Evolutionary conservation across 1,139 yeast species (phyloP).

Genomic region (Pichia cactophila): DNA sequence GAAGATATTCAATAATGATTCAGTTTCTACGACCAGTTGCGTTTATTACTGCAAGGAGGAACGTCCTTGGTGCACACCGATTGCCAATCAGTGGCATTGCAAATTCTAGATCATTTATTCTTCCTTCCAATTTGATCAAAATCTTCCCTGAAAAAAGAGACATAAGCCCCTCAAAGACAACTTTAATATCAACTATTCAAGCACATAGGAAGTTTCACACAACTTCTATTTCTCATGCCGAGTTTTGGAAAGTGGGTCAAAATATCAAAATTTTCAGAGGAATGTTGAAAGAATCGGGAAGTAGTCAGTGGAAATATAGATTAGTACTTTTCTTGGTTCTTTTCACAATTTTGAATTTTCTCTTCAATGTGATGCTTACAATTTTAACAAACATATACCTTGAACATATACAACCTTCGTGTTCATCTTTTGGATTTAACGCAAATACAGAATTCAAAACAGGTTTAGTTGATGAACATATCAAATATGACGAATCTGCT

Average conservation of each 20-base stretch:
- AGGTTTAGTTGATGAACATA: slow-evolving; percentile 27
- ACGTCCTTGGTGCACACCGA: not conserved
- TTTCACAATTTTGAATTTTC: slow-evolving; percentile 24
- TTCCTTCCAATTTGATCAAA: not conserved
- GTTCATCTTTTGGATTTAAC: slow-evolving; percentile 25
- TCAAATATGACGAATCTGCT: slow-evolving; percentile 20
- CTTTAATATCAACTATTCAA: not conserved
- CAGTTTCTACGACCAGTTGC: not conserved
- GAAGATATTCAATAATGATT: not conserved
- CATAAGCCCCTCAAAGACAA: not conserved
- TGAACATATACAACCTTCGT: slow-evolving; percentile 21
- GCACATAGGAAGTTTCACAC: slow-evolving; percentile 4
- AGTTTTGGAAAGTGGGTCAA: slow-evolving; percentile 27
- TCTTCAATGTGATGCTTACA: slow-evolving; percentile 28
- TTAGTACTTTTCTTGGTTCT: slow-evolving; percentile 23
- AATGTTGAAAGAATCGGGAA: slow-evolving; percentile 25
- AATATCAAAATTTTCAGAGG: slow-evolving; percentile 22
- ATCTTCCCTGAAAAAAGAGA: too few relatives aligned
- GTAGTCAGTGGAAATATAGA: slow-evolving; percentile 23
- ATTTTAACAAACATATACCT: slow-evolving; percentile 25
- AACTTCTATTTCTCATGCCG: slow-evolving; percentile 15
- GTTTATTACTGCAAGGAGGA: not conserved
- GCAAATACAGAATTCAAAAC: slow-evolving; percentile 25
- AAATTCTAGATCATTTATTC: not conserved
- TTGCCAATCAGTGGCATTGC: not conserved